Evolutionary conservation across 2,329 filamentous ascomycete genomes (phyloP).

Genomic region (Microdochium bolleyi): DNA sequence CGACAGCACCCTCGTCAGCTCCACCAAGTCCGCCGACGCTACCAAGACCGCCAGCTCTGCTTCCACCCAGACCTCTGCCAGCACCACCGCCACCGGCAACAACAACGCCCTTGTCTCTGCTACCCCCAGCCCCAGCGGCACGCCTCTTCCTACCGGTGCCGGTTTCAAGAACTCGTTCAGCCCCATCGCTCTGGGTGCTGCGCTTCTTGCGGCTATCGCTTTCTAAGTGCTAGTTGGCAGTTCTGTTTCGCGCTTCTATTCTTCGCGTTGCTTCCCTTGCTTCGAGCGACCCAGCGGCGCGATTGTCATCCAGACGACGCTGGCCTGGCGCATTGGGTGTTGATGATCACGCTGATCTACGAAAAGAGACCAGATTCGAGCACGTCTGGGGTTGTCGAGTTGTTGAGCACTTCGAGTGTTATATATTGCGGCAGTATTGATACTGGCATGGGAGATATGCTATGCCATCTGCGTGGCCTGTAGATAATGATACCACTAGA

Average conservation of each 20-base stretch:
- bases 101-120: not conserved
- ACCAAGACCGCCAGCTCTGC: conserved; percentile 6
- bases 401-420: not conserved
- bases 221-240: not conserved
- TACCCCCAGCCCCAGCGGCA: not conserved
- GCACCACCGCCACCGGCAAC: not conserved
- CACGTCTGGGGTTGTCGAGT: not conserved
- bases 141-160: not conserved
- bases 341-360: not conserved
- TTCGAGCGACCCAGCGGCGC: not conserved
- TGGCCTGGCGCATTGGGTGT: not conserved
- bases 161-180: conserved; percentile 1
- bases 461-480: not conserved
- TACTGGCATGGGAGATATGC: not conserved
- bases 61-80: not conserved
- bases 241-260: not conserved
- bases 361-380: not conserved
- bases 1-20: conserved; percentile 10
- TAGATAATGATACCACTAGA: not conserved
- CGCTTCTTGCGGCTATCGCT: not conserved
- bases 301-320: not conserved
- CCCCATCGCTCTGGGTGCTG: conserved; percentile 1
- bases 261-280: not conserved
- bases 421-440: not conserved
- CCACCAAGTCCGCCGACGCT: conserved; percentile 6